Evolutionary conservation across 768 basidiomycete species (phyloP).

Genomic region (Dioszegia hungarica): DNA sequence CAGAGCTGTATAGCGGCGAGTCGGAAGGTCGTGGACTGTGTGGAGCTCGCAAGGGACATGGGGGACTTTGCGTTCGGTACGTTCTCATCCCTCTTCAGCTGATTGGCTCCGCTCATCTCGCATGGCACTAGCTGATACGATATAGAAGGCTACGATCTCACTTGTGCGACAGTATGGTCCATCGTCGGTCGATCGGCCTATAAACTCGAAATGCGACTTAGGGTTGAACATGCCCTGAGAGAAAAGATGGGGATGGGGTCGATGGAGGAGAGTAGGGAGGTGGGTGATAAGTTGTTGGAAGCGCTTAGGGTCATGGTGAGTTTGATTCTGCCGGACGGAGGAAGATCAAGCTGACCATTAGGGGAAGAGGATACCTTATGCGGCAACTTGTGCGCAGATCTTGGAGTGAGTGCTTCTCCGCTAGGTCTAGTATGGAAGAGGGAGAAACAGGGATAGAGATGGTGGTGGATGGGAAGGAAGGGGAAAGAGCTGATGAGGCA

Average conservation of each 20-base stretch:
- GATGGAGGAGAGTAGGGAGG: slow-evolving; percentile 1
- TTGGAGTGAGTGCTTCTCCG: slow-evolving; percentile 3
- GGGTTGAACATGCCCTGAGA: not conserved
- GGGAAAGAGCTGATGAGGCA: not conserved
- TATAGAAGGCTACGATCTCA: slow-evolving; percentile 10
- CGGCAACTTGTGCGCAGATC: not conserved
- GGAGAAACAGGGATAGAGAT: no score
- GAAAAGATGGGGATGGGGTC: not conserved
- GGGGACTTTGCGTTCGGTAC: slow-evolving; percentile 16
- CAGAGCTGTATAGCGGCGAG: slow-evolving; percentile 1
- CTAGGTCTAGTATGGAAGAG: no score
- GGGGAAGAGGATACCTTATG: slow-evolving; percentile 5
- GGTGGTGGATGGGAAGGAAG: no score
- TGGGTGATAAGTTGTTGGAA: slow-evolving; percentile 3
- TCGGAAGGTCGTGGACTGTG: slow-evolving; percentile 13
- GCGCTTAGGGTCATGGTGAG: slow-evolving; percentile 8
- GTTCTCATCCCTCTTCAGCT: not conserved
- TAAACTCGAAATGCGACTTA: not conserved
- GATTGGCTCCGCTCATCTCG: no score
- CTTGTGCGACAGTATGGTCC: slow-evolving; percentile 3
- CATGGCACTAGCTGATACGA: not conserved
- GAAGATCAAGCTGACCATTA: not conserved
- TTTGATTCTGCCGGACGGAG: not conserved
- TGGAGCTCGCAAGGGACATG: slow-evolving; percentile 11
- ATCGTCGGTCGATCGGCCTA: slow-evolving; percentile 4